These are phyloP conservation scores for Penicillium crustosum DNA, from an alignment of 2,329 filamentous ascomycete species.

Conservation along the genomic window DNA sequence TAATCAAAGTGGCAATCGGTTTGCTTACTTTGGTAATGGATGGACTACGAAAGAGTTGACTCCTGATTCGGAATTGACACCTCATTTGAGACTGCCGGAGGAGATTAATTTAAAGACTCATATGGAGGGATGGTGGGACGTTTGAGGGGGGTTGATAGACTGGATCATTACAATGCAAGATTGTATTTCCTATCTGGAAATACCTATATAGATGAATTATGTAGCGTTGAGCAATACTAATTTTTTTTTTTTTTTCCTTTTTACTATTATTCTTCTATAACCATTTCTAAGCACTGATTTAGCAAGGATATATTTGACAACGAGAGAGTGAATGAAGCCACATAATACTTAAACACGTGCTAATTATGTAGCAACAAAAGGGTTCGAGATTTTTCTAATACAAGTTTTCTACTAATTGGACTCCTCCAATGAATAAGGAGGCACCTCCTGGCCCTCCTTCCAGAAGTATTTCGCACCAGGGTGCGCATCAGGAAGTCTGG, in stretches of 20 bases:
- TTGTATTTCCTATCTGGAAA: neutral
- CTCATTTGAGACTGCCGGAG: constrained; percentile 59
- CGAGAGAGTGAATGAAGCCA: neutral
- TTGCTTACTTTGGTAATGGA: constrained; percentile 65
- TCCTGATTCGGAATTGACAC: constrained; percentile 59
- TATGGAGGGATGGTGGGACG: constrained; percentile 68
- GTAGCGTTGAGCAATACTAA: neutral
- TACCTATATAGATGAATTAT: neutral
- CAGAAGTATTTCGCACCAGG: constrained; percentile 40
- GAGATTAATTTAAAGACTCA: constrained; percentile 61
- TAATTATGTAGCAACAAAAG: neutral
- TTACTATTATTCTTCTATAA: too few relatives aligned
- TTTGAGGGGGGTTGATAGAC: constrained; percentile 21
- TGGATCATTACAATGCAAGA: neutral
- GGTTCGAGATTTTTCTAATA: neutral
- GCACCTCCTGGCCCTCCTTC: constrained; percentile 35
- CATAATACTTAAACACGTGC: neutral
- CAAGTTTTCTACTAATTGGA: neutral
- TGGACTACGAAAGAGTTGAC: constrained; percentile 61
- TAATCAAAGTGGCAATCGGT: constrained; percentile 45
- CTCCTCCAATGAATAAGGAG: constrained; percentile 29
- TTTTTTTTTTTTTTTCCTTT: neutral
- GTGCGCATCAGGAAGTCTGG: constrained; percentile 36
- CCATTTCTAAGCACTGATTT: too few relatives aligned
- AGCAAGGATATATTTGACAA: too few relatives aligned